These are phyloP conservation scores for Tephrocybe sp. DNA, from an alignment of 768 basidiomycete genomes.

Conservation along the genomic window DNA sequence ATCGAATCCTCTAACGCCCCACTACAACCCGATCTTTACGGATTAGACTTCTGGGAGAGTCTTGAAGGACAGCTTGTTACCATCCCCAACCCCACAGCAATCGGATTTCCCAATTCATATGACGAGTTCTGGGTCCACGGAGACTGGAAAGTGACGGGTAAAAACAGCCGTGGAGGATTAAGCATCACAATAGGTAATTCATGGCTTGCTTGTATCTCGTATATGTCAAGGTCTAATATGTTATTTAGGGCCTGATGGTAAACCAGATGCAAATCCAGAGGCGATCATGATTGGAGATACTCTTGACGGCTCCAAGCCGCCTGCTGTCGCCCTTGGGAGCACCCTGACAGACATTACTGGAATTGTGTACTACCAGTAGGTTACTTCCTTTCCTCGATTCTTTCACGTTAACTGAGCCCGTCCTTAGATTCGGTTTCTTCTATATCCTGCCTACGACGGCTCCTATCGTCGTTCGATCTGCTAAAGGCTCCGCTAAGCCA, in stretches of 20 bases:
- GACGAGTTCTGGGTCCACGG: constrained; percentile 61
- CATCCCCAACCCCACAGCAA: constrained; percentile 43
- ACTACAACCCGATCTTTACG: constrained; percentile 48
- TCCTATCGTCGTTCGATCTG: constrained; percentile 40
- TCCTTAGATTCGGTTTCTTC: constrained; percentile 46
- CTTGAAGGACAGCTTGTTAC: constrained; percentile 58
- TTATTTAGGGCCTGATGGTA: constrained; percentile 39
- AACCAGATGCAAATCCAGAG: constrained; percentile 61
- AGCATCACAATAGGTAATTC: constrained; percentile 44
- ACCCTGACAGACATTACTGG: constrained; percentile 51
- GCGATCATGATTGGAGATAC: constrained; percentile 51
- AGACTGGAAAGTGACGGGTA: constrained; percentile 52
- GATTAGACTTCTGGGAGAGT: constrained; percentile 65
- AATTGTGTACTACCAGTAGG: constrained; percentile 51
- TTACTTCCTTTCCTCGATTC: constrained; percentile 5
- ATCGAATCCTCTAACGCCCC: constrained; percentile 44
- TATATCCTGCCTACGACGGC: constrained; percentile 57
- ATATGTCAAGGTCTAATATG: constrained; percentile 2
- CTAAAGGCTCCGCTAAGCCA: constrained; percentile 32
- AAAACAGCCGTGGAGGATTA: constrained; percentile 54
- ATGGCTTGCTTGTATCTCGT: background rate
- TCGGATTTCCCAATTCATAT: constrained; percentile 50
- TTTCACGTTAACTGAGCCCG: background rate
- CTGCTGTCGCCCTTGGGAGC: constrained; percentile 44
- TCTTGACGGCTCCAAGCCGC: constrained; percentile 52